Base-by-base conservation (phyloP, 495 filamentous ascomycete species). In the Aspergillus biplanus region DNA sequence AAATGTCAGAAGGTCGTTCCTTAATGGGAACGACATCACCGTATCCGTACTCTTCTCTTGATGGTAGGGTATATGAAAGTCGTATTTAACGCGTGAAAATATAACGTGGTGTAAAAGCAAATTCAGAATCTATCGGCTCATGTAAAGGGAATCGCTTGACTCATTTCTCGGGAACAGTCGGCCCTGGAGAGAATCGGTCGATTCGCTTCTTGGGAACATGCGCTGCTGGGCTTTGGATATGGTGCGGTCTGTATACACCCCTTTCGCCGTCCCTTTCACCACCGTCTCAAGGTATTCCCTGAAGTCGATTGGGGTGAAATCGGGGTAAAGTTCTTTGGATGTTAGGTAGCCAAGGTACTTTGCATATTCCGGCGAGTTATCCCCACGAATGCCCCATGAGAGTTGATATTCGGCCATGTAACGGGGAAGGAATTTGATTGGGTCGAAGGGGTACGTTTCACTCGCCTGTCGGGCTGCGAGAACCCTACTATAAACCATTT, bases 281-380 rank as follows among this genome's bases (percentile, higher is more conserved):
- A 82, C 74, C 1, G 71, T 65, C 67, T 75, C 71, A 8, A 80
- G 75, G 61, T 80, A 82, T 52, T 78, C 74, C 60, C 71, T 69
- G 69, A 83, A 78, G 21, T 76, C 71, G 34, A 69, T 79, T 6
- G 76, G 73, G 15, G 68, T 53, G 56, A 84, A 78, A 18, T 83
- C 83, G 16, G 84, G 85, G 67, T 87, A 87, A 52, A 87, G 66
- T 52, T 86, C 83, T 63, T 81, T 80, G 21, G 79, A 77, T 57
- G 80, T 75, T 48, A 87, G 54, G 67, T 87, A 88, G 7, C 86
- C 85, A 8, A 89, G 74, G 66, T 87, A 87, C 60, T 78, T 79
- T 33, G 85, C 85, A 61, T 79, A 79, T 58, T 85, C 83, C 0
- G 81, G 82, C 52, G 75, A 82, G 67, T 87, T 87, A 58, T 88